Evolutionary conservation across 352 stramenopile genomes (phyloP).

Genomic region (Peronospora belbahrii): DNA sequence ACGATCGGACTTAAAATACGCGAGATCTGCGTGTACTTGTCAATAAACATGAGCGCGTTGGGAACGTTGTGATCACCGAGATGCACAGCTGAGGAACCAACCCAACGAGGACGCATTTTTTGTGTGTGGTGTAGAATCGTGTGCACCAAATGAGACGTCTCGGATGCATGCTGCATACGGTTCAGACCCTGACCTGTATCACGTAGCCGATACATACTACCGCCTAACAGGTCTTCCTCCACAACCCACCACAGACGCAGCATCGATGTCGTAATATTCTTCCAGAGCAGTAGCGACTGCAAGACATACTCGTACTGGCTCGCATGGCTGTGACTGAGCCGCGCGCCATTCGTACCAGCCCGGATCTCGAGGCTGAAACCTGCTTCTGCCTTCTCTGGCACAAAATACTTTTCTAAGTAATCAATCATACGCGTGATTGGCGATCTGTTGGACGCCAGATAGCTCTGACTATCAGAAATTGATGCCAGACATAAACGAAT

Average conservation of each 20-base stretch:
- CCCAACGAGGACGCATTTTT: conserved; percentile 46
- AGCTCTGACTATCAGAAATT: conserved; percentile 50
- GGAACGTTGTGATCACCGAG: conserved; percentile 92
- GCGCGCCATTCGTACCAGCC: conserved; percentile 48
- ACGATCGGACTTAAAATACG: conserved; percentile 58
- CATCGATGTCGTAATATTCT: conserved; percentile 56
- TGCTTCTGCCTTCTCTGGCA: conserved; percentile 33
- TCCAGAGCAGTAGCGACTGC: conserved; percentile 55
- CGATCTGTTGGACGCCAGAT: conserved; percentile 45
- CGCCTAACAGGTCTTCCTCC: conserved; percentile 50
- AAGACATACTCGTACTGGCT: conserved; percentile 62
- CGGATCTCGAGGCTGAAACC: conserved; percentile 49
- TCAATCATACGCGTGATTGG: conserved; percentile 62
- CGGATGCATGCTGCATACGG: conserved; percentile 52
- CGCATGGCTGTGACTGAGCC: conserved; percentile 47
- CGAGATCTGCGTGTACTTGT: conserved; percentile 92
- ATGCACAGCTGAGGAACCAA: conserved; percentile 89
- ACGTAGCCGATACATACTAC: conserved; percentile 44
- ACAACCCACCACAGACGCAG: conserved; percentile 57
- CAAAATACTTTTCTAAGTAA: conserved; percentile 52
- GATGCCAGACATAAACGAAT: conserved; percentile 46
- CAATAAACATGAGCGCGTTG: conserved; percentile 93
- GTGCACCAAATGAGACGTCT: conserved; percentile 50
- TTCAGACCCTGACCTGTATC: conserved; percentile 65
- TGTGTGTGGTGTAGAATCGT: conserved; percentile 43